Evolutionary conservation across 495 filamentous ascomycete species (phyloP).

Genomic region (Friedmanniomyces simplex): DNA sequence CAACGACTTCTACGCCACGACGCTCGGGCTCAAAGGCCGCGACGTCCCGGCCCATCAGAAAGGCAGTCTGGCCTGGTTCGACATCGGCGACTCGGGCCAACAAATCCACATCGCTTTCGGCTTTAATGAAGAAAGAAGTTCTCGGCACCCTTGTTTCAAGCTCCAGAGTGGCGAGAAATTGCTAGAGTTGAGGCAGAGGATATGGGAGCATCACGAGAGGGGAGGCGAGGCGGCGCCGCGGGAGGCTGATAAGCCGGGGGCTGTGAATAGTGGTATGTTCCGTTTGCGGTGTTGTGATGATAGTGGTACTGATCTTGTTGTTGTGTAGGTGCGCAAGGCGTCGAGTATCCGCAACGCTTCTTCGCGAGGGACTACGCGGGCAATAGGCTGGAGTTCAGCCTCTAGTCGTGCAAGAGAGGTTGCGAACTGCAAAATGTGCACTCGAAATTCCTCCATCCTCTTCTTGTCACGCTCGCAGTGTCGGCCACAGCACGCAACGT

Average conservation of each 20-base stretch:
- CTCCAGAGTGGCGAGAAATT: constrained; percentile 38
- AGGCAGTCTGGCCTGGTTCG: constrained; percentile 47
- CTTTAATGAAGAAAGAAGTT: constrained; percentile 36
- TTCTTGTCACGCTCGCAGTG: too few relatives aligned
- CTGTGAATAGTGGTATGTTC: constrained; percentile 38
- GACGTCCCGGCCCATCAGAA: constrained; percentile 43
- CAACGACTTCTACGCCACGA: constrained; percentile 44
- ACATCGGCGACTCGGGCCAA: constrained; percentile 47
- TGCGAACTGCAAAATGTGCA: too few relatives aligned
- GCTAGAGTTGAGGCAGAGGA: constrained; percentile 35
- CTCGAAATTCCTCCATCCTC: too few relatives aligned
- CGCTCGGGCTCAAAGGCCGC: constrained; percentile 40
- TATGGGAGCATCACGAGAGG: constrained; percentile 44
- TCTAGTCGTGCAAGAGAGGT: constrained; percentile 13
- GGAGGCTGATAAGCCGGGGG: constrained; percentile 47
- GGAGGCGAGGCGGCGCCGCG: constrained; percentile 41
- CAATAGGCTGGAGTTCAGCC: constrained; percentile 51
- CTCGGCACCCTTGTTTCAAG: constrained; percentile 50
- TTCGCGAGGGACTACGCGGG: constrained; percentile 56
- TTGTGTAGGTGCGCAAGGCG: constrained; percentile 38
- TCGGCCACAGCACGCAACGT: too few relatives aligned
- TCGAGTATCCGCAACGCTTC: constrained; percentile 50
- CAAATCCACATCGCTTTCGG: constrained; percentile 50
- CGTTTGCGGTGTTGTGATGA: background rate
- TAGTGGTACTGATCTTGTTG: background rate